Percentiles rank a stretch among this genome's conserved stretches.
phyloP scores from a whole-genome alignment of 2,329 filamentous ascomycete genomes.

The Ploettnerulaceae sp. region DNA sequence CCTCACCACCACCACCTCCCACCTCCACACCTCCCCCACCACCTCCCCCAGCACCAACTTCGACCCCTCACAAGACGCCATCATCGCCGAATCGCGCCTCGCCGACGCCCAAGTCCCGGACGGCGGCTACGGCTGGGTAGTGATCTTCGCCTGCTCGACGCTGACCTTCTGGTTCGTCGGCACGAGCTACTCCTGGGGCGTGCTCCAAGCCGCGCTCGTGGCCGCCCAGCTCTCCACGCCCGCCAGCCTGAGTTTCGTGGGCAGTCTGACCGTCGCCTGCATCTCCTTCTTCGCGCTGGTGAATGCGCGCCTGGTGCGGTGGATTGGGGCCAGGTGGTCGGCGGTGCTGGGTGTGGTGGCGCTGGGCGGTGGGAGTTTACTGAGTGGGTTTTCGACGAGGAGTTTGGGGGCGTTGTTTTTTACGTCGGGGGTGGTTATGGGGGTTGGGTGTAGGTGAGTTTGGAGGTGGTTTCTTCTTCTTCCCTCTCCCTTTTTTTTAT shows the following conservation, averaged over 20 bases:
- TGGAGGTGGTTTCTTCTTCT: too few relatives aligned
- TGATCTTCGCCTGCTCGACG: slow-evolving; percentile 46
- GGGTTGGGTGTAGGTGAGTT: slow-evolving; percentile 40
- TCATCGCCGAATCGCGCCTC: slow-evolving; percentile 41
- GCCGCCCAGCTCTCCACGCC: slow-evolving; percentile 43
- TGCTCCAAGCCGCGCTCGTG: slow-evolving; percentile 54
- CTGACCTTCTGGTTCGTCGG: slow-evolving; percentile 54
- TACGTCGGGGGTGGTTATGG: slow-evolving; percentile 43
- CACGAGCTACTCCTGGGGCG: slow-evolving; percentile 54
- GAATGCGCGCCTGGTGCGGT: slow-evolving; percentile 46
- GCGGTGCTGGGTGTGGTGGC: slow-evolving; percentile 46
- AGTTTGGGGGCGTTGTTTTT: slow-evolving; percentile 45
- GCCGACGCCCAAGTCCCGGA: slow-evolving; percentile 46
- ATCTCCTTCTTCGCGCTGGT: slow-evolving; percentile 48
- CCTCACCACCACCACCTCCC: too few relatives aligned
- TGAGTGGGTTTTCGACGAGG: slow-evolving; percentile 42
- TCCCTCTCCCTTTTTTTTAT: too few relatives aligned
- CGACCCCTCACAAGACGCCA: slow-evolving; percentile 30
- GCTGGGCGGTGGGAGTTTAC: slow-evolving; percentile 45
- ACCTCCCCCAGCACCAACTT: too few relatives aligned
- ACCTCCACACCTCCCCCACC: too few relatives aligned
- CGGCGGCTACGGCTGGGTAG: slow-evolving; percentile 52
- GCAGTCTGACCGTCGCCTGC: slow-evolving; percentile 46
- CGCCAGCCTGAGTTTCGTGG: slow-evolving; percentile 54
- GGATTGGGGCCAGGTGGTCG: slow-evolving; percentile 44